These are phyloP conservation scores for Laburnicola sp. DNA, from an alignment of 2,329 filamentous ascomycete genomes.

Conservation along the genomic window DNA sequence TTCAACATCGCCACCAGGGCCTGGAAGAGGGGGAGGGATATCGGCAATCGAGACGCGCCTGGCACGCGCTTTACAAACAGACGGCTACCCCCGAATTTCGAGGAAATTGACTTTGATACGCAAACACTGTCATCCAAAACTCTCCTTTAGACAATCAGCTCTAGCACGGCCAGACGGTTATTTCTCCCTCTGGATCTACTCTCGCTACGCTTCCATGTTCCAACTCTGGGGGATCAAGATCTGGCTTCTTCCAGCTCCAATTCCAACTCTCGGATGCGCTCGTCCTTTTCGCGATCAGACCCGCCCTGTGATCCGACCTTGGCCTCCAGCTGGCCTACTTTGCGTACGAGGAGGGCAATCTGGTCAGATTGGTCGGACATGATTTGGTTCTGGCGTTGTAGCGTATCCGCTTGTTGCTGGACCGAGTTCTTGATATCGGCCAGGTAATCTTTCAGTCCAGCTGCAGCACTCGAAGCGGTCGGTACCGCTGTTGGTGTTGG, in stretches of 20 bases:
- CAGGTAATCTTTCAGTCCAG: conserved; percentile 66
- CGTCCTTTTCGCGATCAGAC: conserved; percentile 45
- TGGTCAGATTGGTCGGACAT: conserved; percentile 77
- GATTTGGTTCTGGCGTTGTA: conserved; percentile 48
- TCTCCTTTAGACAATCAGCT: too few relatives aligned
- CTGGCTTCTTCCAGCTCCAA: conserved; percentile 47
- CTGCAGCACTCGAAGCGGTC: conserved; percentile 51
- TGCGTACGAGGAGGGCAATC: conserved; percentile 70
- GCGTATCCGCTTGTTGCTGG: conserved; percentile 65
- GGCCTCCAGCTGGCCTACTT: conserved; percentile 67
- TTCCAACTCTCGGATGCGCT: conserved; percentile 47
- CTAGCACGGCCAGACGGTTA: too few relatives aligned
- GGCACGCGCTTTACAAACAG: too few relatives aligned
- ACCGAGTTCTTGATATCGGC: conserved; percentile 77
- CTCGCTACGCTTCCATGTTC: background rate
- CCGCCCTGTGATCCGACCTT: conserved; percentile 58
- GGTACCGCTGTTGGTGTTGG: conserved; percentile 44
- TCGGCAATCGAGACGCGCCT: too few relatives aligned
- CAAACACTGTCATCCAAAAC: too few relatives aligned
- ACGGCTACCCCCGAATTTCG: too few relatives aligned
- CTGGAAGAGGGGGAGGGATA: background rate
- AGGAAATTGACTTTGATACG: too few relatives aligned
- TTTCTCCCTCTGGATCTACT: too few relatives aligned
- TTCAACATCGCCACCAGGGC: conserved; percentile 5
- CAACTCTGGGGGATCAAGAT: conserved; percentile 28